Conservation (phyloP, 306 rosid species). For the Nissolia schottii region DNA sequence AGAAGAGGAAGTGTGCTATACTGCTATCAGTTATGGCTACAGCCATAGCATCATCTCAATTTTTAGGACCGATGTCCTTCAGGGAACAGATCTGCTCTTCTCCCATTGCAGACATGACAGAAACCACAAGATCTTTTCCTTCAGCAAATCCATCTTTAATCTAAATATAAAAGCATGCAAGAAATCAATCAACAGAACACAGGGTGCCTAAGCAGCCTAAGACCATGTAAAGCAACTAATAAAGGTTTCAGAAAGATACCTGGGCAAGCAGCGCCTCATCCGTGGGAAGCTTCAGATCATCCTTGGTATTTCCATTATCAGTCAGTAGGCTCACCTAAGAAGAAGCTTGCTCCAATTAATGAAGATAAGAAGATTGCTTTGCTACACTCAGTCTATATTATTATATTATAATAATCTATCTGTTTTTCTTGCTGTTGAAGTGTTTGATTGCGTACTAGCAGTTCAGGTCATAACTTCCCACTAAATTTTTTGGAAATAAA, state of each 20-base stretch:
- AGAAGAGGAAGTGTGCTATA: not conserved
- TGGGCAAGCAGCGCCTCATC: conserved; percentile 58
- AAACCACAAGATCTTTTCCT: conserved; percentile 71
- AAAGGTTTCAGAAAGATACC: conserved; percentile 28
- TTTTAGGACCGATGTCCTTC: conserved; percentile 74
- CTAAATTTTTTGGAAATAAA: not conserved
- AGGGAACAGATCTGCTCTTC: conserved; percentile 72
- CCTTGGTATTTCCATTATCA: conserved; percentile 74
- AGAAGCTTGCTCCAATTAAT: not conserved
- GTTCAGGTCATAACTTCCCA: not conserved
- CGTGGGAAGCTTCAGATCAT: conserved; percentile 76
- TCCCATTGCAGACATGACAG: conserved; percentile 81
- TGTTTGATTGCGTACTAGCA: not conserved
- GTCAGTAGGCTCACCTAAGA: conserved; percentile 66
- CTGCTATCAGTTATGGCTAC: conserved; percentile 29
- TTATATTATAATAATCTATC: not conserved
- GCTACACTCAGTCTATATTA: not conserved
- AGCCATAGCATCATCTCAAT: conserved; percentile 38
- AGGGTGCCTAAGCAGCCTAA: not conserved
- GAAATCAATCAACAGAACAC: not conserved
- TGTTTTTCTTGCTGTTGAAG: not conserved
- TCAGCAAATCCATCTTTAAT: conserved; percentile 68
- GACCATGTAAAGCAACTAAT: not conserved
- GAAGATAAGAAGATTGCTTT: not conserved
- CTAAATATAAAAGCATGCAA: conserved; percentile 26